Evolutionary conservation across 2,329 filamentous ascomycete genomes (phyloP), one percentile per base, ranked within the genome.

Genomic region (Malbranchea zuffiana): DNA sequence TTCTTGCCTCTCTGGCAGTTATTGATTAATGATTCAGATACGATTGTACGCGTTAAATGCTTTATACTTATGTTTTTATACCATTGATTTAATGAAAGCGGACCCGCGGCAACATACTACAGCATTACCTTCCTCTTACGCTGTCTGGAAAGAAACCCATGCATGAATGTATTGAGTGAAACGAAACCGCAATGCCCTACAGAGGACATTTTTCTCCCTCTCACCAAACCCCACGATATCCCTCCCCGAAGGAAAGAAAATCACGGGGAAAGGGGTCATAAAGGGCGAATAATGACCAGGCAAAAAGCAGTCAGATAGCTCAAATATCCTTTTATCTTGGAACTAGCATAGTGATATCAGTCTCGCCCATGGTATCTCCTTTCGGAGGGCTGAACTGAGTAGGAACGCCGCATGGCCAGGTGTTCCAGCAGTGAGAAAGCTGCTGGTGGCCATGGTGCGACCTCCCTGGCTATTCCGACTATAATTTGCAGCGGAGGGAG

Each of bases 171-270:
- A 47, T 48, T 34, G 46, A 38, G 44, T 43, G 50, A 50, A 52
- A 52, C 47, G 48, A 40, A 49, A 51, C 50, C 43, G 43, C 44
- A 43, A 41, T 44, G 34, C 43, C 44, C 47, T 36, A 19, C 35
- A 27, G 16, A 20, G 33, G 35, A 17, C 16, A 20, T 2, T 15
- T 13, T 10, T 12, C 34, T 12, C 19, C 27, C 24, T 28, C 29
- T 24, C 29, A n/a, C 10, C 10, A 20, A 15, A 16, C 21, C 21
- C 21, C 26, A 6, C 13, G 5, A 17, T 17, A 8, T 3, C 7
- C 26, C 15, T 29, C 21, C 16, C 26, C 26, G 6, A 37, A 34
- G 30, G 17, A 16, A 15, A 21, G 35, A 16, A 31, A 19, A 20
- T 11, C 18, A 25, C 10, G 23, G 12, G 8, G 23, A n/a, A n/a